Conservation (phyloP, 805 yeast genomes). For the Wickerhamomyces rabaulensis region DNA sequence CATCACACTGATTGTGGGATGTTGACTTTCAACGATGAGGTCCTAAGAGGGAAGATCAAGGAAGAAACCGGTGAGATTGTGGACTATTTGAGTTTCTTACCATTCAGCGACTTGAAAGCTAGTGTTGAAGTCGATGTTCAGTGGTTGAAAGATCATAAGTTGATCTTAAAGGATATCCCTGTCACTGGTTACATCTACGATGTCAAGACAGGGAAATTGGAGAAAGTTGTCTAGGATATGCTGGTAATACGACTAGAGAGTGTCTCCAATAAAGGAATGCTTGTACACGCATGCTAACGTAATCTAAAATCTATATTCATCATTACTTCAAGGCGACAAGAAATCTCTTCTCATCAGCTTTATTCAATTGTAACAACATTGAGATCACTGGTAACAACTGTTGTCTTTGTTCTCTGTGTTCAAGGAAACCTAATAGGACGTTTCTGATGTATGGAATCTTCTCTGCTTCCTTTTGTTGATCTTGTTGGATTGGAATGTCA, state of each 20-base stretch:
- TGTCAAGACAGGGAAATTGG: constrained; percentile 31
- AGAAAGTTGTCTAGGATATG: constrained; percentile 23
- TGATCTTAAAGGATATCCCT: constrained; percentile 31
- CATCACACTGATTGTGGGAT: constrained; percentile 42
- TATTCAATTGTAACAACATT: constrained; percentile 61
- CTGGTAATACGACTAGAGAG: too few species aligned
- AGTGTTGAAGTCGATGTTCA: constrained; percentile 34
- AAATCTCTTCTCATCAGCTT: constrained; percentile 71
- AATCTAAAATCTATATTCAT: neutral
- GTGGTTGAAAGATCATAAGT: constrained; percentile 25
- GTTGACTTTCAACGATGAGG: constrained; percentile 34
- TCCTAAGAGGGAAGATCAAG: constrained; percentile 25
- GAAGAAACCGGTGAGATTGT: constrained; percentile 25
- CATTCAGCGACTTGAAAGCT: constrained; percentile 30
- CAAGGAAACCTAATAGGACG: constrained; percentile 85
- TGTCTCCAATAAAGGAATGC: too few species aligned
- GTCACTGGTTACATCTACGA: constrained; percentile 35
- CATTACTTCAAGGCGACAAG: constrained; percentile 29
- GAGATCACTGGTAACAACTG: constrained; percentile 83
- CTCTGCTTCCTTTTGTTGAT: constrained; percentile 14
- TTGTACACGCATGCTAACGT: too few species aligned
- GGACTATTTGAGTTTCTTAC: constrained; percentile 24
- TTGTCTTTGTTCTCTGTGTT: constrained; percentile 86
- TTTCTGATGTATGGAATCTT: constrained; percentile 80
- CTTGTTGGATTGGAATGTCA: constrained; percentile 9